A percentile compares a stretch with the other conserved stretches of the same genome.
phyloP scores from a whole-genome alignment of 2,329 filamentous ascomycete species.

The Graphium sp. region DNA sequence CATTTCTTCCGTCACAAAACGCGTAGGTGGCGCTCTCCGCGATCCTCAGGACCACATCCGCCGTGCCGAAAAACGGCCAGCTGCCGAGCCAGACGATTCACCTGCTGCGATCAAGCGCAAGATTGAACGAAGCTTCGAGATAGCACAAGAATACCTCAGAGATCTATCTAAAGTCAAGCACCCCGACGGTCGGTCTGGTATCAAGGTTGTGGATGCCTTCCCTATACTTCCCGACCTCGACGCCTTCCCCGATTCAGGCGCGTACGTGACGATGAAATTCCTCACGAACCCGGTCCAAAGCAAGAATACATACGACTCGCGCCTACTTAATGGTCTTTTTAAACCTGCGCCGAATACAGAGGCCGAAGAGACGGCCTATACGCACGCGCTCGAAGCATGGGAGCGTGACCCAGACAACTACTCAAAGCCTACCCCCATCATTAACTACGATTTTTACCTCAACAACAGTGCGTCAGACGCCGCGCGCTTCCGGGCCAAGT shows the following conservation, averaged over 20 bases:
- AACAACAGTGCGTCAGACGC: slow-evolving; percentile 28
- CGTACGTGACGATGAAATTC: slow-evolving; percentile 55
- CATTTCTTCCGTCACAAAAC: slow-evolving; percentile 47
- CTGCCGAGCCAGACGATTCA: slow-evolving; percentile 43
- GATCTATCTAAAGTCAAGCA: slow-evolving; percentile 34
- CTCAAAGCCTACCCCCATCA: slow-evolving; percentile 37
- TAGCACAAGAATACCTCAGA: slow-evolving; percentile 34
- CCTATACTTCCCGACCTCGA: slow-evolving; percentile 49
- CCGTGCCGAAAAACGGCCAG: slow-evolving; percentile 24
- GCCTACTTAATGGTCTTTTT: slow-evolving; percentile 44
- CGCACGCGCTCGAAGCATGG: slow-evolving; percentile 32
- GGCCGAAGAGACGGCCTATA: slow-evolving; percentile 33
- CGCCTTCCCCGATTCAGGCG: slow-evolving; percentile 52
- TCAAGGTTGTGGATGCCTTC: slow-evolving; percentile 41
- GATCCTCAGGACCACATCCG: slow-evolving; percentile 2
- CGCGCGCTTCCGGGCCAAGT: slow-evolving; percentile 40
- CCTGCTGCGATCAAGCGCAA: slow-evolving; percentile 50
- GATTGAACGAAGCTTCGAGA: slow-evolving; percentile 45
- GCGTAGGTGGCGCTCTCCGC: slow-evolving; percentile 10
- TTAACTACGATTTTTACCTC: slow-evolving; percentile 54
- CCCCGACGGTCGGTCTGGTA: slow-evolving; percentile 37
- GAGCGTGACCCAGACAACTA: slow-evolving; percentile 37
- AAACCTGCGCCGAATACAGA: slow-evolving; percentile 39
- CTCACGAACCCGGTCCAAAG: slow-evolving; percentile 43
- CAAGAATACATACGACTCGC: slow-evolving; percentile 35